Base-by-base conservation (phyloP, 306 rosid genomes). In the Quercus engelmannii region DNA sequence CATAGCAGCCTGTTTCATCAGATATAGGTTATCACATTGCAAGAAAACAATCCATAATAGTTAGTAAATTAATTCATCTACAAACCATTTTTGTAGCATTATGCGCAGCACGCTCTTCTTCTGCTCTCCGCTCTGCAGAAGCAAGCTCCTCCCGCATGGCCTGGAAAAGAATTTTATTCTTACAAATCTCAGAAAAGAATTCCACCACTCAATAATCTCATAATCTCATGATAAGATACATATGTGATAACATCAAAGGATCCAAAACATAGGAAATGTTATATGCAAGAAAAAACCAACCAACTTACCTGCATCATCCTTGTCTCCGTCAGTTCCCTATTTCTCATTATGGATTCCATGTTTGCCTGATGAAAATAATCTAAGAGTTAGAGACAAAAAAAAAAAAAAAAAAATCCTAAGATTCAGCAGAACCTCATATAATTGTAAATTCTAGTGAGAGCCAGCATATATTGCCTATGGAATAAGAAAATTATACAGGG, bases 231-330 rank as follows among this genome's bases (percentile, higher is more conserved):
- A 55, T 63, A 76, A 71, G 49, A 69, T 49, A 75, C 68, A 80
- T 5, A 77, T 6, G 23, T 21, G 77, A 55, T 58, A 19, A 69
- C 81, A 68, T 51, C 61, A 7, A 55, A 17, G 55, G 20, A 77
- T 25, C 57, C 67, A 62, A 57, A 55, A 80, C 4, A 25, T 51
- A 12, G 52, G 71, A 74, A 76, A 56, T 72, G 41, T 63, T 77
- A 86, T 73, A 82, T 57, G 86, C 35, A 55, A 71, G 20, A 57
- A 70, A 84, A 74, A 83, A 69, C 49, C 83, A 83, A 72, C 56
- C 82, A 69, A 80, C 81, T 79, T 72, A 90, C 99, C 92, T 95
- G 99, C 99, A 95, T 91, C 99, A 95, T 95, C 90, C 99, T 89
- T 71, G 99, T 95, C 80, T 95, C 99, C 0, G 98, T 74, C 65